A percentile compares a stretch with the other conserved stretches of the same genome.
phyloP scores from a whole-genome alignment of 2,329 filamentous ascomycete genomes.

The Claviceps sp. region DNA sequence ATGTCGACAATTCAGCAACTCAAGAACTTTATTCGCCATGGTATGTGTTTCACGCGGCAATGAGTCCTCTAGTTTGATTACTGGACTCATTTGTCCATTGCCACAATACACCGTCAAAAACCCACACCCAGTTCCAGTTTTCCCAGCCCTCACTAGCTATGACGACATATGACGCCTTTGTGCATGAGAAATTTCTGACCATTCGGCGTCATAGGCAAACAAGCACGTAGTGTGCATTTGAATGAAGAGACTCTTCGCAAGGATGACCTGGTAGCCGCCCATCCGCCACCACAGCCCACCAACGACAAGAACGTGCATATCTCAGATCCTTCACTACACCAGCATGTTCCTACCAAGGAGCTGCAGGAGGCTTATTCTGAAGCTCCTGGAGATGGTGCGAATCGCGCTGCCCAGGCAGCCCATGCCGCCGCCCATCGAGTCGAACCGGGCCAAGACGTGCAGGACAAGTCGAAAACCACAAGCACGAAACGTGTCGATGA shows the following conservation, averaged over 20 bases:
- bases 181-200: background rate
- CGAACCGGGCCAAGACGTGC: conserved; percentile 44
- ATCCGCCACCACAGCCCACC: conserved; percentile 40
- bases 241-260: conserved; percentile 38
- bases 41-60: conserved; percentile 21
- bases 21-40: conserved; percentile 96
- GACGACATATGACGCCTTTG: conserved; percentile 3
- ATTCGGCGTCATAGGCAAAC: conserved; percentile 53
- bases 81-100: background rate
- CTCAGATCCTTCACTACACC: conserved; percentile 29
- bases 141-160: background rate
- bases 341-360: conserved; percentile 29
- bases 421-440: conserved; percentile 50
- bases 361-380: conserved; percentile 47
- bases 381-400: conserved; percentile 45
- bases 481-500: conserved; percentile 35
- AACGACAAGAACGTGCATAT: conserved; percentile 37
- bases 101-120: background rate
- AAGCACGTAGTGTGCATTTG: conserved; percentile 55
- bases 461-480: conserved; percentile 11
- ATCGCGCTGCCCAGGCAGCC: conserved; percentile 55
- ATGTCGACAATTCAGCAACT: conserved; percentile 81
- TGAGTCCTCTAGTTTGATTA: background rate
- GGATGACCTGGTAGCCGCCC: conserved; percentile 35
- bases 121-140: background rate